Base-by-base conservation (phyloP, 225 moss, liverwort and hornwort genomes). In the Climacium dendroides region DNA sequence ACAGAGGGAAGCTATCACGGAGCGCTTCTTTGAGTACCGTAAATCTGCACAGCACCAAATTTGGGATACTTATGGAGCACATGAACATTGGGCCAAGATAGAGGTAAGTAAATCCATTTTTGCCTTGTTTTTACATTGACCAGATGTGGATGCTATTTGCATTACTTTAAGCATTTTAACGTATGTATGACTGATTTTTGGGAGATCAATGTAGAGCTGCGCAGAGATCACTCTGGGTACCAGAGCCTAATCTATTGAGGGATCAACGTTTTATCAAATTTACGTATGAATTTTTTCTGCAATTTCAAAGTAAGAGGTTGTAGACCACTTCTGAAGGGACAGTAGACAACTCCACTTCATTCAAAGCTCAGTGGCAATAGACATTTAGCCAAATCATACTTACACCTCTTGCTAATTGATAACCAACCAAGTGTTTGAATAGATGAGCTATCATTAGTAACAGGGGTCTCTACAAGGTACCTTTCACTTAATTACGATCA, bases 21-120 rank as follows among this genome's bases (percentile, higher is more conserved):
- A 95, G 75, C 76, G 90, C 57, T 97, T 99, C 80, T 94, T 94
- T 48, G 94, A 97, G 60, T 99, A 99, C 85, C 91, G 95, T n/a
- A 93, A 92, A 81, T 71, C 88, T 74, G 78, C 86, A 62, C 95
- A 95, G 77, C 86, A 74, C 43, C 93, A 92, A 63, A 92, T 99
- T 76, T 96, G 96, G 97, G 99, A 99, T 86, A 84, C 86, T 15
- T 99, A 90, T 91, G 89, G 91, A 85, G 96, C 99, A 47, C 91
- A 94, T 89, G 97, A 99, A 82, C 99, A 99, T 89, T 99, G 99
- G 99, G 99, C 99, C 60, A 99, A 99, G 88, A 94, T 97, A 45
- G 99, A 99, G 96, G 85, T 85, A 85, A 53, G 93, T 92, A 90
- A 63, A 39, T n/a, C 70, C 80, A 22, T 67, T 15, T n/a, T 17